These are phyloP conservation scores for Blastocystis sp. DNA, from an alignment of 352 stramenopile genomes.

Conservation along the genomic window DNA sequence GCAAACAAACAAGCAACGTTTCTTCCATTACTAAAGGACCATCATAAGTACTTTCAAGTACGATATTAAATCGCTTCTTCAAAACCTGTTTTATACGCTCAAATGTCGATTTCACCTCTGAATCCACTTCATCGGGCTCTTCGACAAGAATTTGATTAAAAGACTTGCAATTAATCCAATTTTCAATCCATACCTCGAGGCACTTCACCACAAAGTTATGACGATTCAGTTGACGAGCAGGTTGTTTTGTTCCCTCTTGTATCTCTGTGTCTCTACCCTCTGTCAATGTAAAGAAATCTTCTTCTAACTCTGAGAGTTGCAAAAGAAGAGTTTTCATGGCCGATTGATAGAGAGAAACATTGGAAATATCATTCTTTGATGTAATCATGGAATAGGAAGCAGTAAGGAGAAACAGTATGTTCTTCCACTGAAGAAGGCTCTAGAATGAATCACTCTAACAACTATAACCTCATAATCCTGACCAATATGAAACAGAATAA, in stretches of 20 bases:
- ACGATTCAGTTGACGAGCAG: neutral
- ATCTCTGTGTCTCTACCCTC: neutral
- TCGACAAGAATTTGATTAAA: slow-evolving; percentile 39
- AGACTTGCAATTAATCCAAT: neutral
- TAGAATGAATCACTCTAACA: neutral
- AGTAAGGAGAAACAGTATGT: slow-evolving; percentile 40
- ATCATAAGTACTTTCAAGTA: neutral
- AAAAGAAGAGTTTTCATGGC: slow-evolving; percentile 28
- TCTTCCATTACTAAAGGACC: neutral
- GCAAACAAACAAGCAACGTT: neutral
- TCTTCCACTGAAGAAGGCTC: slow-evolving; percentile 58
- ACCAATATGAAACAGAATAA: slow-evolving; percentile 45
- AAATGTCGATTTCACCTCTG: neutral
- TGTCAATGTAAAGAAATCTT: slow-evolving; percentile 29
- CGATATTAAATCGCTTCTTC: neutral
- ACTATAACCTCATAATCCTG: neutral
- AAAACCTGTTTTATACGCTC: neutral
- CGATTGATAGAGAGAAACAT: neutral
- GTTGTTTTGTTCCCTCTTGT: neutral
- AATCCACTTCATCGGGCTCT: neutral
- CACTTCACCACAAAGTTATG: slow-evolving; percentile 36
- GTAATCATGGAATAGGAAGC: neutral
- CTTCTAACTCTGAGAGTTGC: slow-evolving; percentile 19
- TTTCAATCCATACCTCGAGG: neutral
- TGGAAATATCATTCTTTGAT: neutral